Base-by-base conservation (phyloP, 2,329 filamentous ascomycete genomes). In the Leptographium galeiforme region DNA sequence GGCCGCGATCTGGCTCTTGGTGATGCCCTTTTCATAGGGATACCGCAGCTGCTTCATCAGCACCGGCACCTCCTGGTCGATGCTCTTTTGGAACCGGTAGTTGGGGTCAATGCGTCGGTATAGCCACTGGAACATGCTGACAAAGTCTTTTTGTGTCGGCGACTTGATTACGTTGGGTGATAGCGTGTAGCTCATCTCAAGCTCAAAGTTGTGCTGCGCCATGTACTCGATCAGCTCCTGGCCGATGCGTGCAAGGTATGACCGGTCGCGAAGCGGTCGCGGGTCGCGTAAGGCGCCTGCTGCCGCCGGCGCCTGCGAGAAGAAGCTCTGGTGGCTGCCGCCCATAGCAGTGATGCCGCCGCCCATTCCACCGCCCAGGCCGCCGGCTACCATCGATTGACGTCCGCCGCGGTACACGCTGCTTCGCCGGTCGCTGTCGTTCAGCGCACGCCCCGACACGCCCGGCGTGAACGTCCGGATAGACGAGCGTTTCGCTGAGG, bases 91-190 rank as follows among this genome's bases (percentile, higher is more conserved):
- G 63, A 98, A 97, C 39, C 84, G 82, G 67, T 97, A 94, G 61
- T 84, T 87, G 0, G 93, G 93, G 64, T 98, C 93, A 64, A 98
- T 94, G 54, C 89, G 86, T 63, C 89, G 88, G 68, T 98, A 98
- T 4, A 98, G 75, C 87, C 91, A 98, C 63, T 97, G 89, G 64
- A 98, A 98, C 77, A 98, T 95, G 68, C 81, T 85, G 63, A 94
- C 93, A 72, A 98, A 98, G 66, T 98, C 93, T 65, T 98, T 98
- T 62, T 97, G 91, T 1, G 91, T 98, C 0, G 93, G 94, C 45
- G 88, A 95, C 62, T 88, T 91, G 65, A 95, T 83, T 8, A 89
- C 87, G 62, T 96, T 96, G 58, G 87, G 85, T 1, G 88, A 87
- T n/a, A 98, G 74, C 1, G 82, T 85, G 66, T 97, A 87, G 70